Evolutionary conservation across 202 grass and related monocot species (phyloP).

Genomic region (Alloteropsis angusta): DNA sequence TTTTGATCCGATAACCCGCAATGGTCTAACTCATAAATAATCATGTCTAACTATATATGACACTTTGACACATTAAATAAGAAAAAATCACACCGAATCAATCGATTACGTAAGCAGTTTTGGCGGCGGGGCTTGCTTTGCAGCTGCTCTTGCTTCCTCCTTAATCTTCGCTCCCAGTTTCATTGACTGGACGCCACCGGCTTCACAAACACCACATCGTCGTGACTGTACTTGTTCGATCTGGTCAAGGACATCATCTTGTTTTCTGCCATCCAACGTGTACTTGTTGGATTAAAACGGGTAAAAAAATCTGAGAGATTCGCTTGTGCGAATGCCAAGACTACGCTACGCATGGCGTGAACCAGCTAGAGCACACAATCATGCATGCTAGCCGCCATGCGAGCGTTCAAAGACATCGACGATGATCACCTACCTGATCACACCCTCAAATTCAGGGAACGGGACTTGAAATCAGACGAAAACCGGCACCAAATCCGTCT

Average conservation of each 20-base stretch:
- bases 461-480: not conserved
- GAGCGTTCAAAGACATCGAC: conserved; percentile 20
- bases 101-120: not conserved
- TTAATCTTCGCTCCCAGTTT: conserved; percentile 14
- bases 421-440: not conserved
- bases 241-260: not conserved
- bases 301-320: conserved; percentile 25
- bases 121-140: conserved; percentile 15
- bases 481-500: too few relatives aligned
- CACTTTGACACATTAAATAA: not conserved
- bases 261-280: not conserved
- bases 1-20: too few relatives aligned
- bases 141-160: conserved; percentile 29
- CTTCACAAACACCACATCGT: not conserved
- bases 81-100: not conserved
- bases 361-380: conserved; percentile 16
- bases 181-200: not conserved
- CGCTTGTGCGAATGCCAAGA: not conserved
- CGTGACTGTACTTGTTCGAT: not conserved
- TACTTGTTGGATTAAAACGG: not conserved
- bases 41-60: too few relatives aligned
- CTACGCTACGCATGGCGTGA: not conserved
- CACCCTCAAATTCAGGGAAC: not conserved
- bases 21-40: too few relatives aligned
- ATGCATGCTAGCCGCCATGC: conserved; percentile 29